A percentile compares a stretch with the other conserved stretches of the same genome.
These are phyloP conservation scores for Dorcoceras hygrometricum DNA, from an alignment of 257 asterid species.

Conservation along the genomic window DNA sequence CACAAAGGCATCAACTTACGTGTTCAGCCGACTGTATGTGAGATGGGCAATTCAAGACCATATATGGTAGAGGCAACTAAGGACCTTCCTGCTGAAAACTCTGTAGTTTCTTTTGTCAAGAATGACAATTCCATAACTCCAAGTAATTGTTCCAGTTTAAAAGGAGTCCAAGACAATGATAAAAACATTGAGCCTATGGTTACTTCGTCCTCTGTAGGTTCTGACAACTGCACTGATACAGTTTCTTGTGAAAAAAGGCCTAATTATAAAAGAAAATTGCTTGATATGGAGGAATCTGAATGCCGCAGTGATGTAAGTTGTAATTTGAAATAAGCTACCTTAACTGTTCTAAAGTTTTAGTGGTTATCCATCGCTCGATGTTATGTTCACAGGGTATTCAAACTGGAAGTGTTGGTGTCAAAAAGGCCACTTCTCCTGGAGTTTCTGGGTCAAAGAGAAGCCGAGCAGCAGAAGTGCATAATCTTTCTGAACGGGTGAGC, in stretches of 20 bases:
- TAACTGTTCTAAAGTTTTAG: background rate
- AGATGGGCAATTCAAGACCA: slow-evolving; percentile 27
- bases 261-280: slow-evolving; percentile 55
- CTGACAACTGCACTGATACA: slow-evolving; percentile 74
- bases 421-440: slow-evolving; percentile 43
- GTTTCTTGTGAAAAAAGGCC: slow-evolving; percentile 63
- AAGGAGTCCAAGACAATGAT: slow-evolving; percentile 44
- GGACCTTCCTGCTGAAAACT: slow-evolving; percentile 32
- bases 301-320: slow-evolving; percentile 74
- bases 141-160: slow-evolving; percentile 25
- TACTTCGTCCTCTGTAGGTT: slow-evolving; percentile 89
- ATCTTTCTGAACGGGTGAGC: slow-evolving; percentile 94
- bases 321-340: slow-evolving; percentile 1
- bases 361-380: background rate
- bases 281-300: slow-evolving; percentile 64
- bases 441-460: slow-evolving; percentile 74
- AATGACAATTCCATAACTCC: slow-evolving; percentile 31
- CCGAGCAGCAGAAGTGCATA: slow-evolving; percentile 97
- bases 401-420: slow-evolving; percentile 59
- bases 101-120: slow-evolving; percentile 39
- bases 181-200: slow-evolving; percentile 52
- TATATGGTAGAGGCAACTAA: slow-evolving; percentile 30
- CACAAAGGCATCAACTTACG: slow-evolving; percentile 33
- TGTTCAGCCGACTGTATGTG: slow-evolving; percentile 28
- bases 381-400: slow-evolving; percentile 63